Evolutionary conservation across 208 protist species (phyloP).

Genomic region (Blastocrithidia nonstop): DNA sequence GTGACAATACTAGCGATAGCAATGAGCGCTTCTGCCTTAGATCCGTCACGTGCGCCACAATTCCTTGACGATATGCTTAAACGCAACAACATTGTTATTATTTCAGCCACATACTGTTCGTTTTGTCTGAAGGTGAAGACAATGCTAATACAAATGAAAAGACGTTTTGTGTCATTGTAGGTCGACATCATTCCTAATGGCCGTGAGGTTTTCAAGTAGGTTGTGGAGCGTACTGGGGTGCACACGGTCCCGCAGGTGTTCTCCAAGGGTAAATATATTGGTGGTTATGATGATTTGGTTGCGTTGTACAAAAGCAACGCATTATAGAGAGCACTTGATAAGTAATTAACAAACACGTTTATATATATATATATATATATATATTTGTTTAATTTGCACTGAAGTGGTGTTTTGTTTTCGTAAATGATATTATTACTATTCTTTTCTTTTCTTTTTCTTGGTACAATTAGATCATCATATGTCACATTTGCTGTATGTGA

Average conservation of each 20-base stretch:
- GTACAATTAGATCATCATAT: too few relatives aligned
- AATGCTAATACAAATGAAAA: slow-evolving; percentile 66
- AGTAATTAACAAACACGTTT: not conserved
- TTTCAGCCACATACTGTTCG: slow-evolving; percentile 81
- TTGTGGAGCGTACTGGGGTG: slow-evolving; percentile 40
- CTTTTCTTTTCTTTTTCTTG: too few relatives aligned
- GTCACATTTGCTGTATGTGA: too few relatives aligned
- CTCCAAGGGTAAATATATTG: slow-evolving; percentile 60
- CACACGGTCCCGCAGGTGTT: slow-evolving; percentile 80
- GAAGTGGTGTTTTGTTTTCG: too few relatives aligned
- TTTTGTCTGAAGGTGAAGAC: slow-evolving; percentile 73
- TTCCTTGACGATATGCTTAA: slow-evolving; percentile 71
- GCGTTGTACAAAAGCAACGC: slow-evolving; percentile 38
- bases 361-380: not conserved
- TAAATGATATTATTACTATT: too few relatives aligned
- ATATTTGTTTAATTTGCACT: too few relatives aligned
- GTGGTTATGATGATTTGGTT: slow-evolving; percentile 76
- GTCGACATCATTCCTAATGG: slow-evolving; percentile 83
- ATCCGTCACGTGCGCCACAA: slow-evolving; percentile 46
- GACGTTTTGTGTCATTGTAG: slow-evolving; percentile 75
- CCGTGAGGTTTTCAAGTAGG: slow-evolving; percentile 62
- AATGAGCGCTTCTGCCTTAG: too few relatives aligned
- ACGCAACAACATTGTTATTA: slow-evolving; percentile 62
- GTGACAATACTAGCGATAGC: slow-evolving; percentile 8
- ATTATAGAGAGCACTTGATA: slow-evolving; percentile 41